Evolutionary conservation across 2,329 filamentous ascomycete genomes (phyloP).

Genomic region (Colletotrichum aenigma): DNA sequence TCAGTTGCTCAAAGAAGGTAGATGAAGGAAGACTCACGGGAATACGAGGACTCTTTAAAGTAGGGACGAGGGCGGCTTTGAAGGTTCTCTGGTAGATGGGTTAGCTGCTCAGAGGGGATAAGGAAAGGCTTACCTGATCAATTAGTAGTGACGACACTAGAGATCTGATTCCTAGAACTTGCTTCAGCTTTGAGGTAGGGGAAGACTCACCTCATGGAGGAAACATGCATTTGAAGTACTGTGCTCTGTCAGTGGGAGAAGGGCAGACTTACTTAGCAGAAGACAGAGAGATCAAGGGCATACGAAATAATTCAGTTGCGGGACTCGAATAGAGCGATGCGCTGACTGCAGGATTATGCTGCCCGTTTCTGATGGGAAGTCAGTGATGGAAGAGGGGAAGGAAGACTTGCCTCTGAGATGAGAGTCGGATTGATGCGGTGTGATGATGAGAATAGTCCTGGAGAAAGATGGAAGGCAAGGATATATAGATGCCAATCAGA

Average conservation of each 20-base stretch:
- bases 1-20: neutral
- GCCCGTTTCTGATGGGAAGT: neutral
- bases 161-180: neutral
- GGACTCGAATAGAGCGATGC: neutral
- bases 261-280: accelerated
- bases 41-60: neutral
- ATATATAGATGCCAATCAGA: neutral
- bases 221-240: neutral
- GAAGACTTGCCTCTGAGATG: neutral
- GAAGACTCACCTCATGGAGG: neutral
- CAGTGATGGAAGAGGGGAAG: neutral
- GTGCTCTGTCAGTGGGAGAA: neutral
- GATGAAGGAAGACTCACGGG: neutral
- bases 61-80: neutral
- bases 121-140: neutral
- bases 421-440: neutral
- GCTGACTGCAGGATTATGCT: neutral
- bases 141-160: neutral
- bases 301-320: neutral
- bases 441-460: neutral
- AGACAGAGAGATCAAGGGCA: neutral
- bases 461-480: neutral
- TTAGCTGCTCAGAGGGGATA: neutral
- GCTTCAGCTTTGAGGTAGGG: neutral
- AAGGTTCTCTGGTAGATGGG: neutral